phyloP scores from a whole-genome alignment of 164 flowering plant species.

The Platanus orientalis region DNA sequence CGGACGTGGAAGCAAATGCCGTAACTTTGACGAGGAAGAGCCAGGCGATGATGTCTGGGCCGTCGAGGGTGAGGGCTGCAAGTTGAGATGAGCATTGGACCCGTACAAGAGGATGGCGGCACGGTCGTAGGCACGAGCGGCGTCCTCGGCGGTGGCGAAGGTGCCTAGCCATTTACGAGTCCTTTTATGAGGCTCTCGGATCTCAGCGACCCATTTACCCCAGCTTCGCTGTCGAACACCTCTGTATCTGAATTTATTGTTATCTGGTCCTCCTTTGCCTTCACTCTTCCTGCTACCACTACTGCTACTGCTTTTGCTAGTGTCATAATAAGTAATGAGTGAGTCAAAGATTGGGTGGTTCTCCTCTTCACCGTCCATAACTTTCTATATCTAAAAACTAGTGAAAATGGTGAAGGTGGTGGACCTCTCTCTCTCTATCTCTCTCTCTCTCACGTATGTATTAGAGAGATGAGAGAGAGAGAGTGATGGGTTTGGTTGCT shows the following conservation, averaged over 20 bases:
- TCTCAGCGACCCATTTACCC: conserved; percentile 99
- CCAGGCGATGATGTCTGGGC: conserved; percentile 16
- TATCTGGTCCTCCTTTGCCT: conserved; percentile 92
- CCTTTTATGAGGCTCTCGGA: conserved; percentile 81
- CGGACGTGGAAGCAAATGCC: conserved; percentile 73
- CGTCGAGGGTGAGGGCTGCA: conserved; percentile 44
- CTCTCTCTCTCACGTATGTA: no score
- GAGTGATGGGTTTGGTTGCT: no score
- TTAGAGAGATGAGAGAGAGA: no score
- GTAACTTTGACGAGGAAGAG: conserved; percentile 37
- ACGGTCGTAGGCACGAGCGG: conserved; percentile 92
- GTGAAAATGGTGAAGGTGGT: no score
- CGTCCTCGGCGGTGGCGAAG: conserved; percentile 91
- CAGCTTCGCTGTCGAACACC: conserved; percentile 93
- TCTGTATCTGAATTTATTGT: conserved; percentile 70
- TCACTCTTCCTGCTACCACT: conserved; percentile 35
- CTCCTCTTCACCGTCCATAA: no score
- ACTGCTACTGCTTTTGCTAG: conserved; percentile 5
- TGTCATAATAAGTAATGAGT: no score
- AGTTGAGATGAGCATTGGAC: conserved; percentile 82
- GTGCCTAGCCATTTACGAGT: conserved; percentile 93
- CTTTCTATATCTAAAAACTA: no score
- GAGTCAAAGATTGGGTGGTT: no score
- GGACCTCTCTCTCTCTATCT: no score
- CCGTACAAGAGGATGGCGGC: conserved; percentile 85